These are phyloP conservation scores for Glycine tomentella DNA, from an alignment of 306 rosid genomes.

Conservation along the genomic window DNA sequence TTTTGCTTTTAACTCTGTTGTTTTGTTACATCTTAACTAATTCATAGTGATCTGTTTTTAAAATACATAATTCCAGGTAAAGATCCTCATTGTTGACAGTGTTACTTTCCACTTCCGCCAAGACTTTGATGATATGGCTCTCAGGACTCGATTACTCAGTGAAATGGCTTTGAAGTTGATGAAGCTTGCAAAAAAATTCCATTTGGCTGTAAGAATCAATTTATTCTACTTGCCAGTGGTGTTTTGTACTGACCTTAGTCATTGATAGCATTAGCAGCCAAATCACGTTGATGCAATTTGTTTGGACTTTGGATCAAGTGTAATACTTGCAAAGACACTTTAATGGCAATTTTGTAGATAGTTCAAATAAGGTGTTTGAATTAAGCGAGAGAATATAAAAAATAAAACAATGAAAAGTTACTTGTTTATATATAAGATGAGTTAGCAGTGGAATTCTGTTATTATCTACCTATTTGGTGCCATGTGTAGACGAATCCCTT, in stretches of 20 bases:
- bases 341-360: neutral
- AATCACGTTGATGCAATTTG: neutral
- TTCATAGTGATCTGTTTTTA: neutral
- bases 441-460: neutral
- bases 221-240: conserved; percentile 33
- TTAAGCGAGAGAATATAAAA: neutral
- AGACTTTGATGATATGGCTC: conserved; percentile 91
- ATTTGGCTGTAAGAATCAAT: conserved; percentile 72
- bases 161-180: conserved; percentile 92
- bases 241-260: conserved; percentile 10
- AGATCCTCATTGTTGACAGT: conserved; percentile 84
- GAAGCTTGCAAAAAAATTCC: conserved; percentile 76
- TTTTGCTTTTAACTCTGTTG: conserved; percentile 5
- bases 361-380: neutral
- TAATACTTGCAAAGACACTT: neutral
- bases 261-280: neutral
- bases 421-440: neutral
- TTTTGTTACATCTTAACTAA: conserved; percentile 33
- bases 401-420: neutral
- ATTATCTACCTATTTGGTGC: conserved; percentile 2
- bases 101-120: conserved; percentile 96
- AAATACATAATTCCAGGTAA: conserved; percentile 64
- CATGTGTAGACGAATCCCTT: neutral
- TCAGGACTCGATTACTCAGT: conserved; percentile 81
- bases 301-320: neutral